Evolutionary conservation across 2,329 filamentous ascomycete species (phyloP), one percentile per base, ranked within the genome.

Genomic region (Chaetomium olivaceum): DNA sequence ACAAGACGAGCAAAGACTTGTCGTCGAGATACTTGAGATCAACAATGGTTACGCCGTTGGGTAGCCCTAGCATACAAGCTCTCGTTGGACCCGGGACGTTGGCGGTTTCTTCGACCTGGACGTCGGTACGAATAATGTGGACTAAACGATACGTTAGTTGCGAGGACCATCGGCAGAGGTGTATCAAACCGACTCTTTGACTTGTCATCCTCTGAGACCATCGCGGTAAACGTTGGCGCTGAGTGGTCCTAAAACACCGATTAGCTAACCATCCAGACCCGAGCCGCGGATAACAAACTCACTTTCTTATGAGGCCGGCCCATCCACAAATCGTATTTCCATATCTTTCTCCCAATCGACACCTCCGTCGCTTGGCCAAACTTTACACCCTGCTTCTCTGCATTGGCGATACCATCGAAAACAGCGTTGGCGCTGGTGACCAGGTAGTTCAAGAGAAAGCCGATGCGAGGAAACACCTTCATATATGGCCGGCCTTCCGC

Each of bases 1-100:
- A 85, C 1, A 93, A 81, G 1, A 91, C 70, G 61, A 92, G 80
- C 1, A 93, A 74, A 0, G 79, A 81, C 14, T 81, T 76, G 63
- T 90, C 85, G 71, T 89, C 82, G 52, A 91, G 81, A 72, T 93
- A 92, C 73, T 89, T 88, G 16, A 90, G 75, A 73, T 92, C 89
- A 23, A 86, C 51, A 8, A 73, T 66, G 8, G 58, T 75, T 19
- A 89, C 76, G n/a, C 77, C 77, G 6, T 77, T 72, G 0, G 75
- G 77, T 1, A 86, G 75, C 36, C 76, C 75, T 9, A 87, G 68
- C 27, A 75, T 73, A 43, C 80, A 79, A 4, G 76, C 75, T n/a
- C 75, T 74, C 1, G 78, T 78, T 1, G 75, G 71, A 3, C 77
- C 72, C 43, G 76, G 75, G 62, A 80, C 80, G 70, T 85, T 90